These are phyloP conservation scores for Coniferiporia weirii DNA, from an alignment of 1,284 basidiomycete genomes.

Conservation along the genomic window DNA sequence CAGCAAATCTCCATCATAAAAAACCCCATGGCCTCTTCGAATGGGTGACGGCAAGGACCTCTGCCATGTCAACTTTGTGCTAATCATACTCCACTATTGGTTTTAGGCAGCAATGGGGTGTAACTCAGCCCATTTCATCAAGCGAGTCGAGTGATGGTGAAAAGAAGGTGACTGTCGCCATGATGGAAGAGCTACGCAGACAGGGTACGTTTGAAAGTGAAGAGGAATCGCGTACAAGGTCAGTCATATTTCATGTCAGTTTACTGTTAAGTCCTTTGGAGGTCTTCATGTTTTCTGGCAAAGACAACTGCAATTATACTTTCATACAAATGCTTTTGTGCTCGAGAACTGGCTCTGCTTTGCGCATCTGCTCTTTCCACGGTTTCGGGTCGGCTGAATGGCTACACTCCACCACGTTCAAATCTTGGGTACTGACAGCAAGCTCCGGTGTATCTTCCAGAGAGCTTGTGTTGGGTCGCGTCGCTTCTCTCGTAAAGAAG, in stretches of 20 bases:
- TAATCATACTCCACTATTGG: background rate
- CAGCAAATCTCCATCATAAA: background rate
- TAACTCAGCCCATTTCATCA: conserved; percentile 91
- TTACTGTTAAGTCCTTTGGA: conserved; percentile 1
- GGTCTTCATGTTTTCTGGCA: background rate
- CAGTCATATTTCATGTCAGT: conserved; percentile 32
- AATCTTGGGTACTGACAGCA: background rate
- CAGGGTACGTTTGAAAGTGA: conserved; percentile 90
- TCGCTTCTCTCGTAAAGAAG: conserved; percentile 87
- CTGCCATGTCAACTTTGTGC: background rate
- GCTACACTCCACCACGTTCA: background rate
- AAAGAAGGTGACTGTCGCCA: conserved; percentile 78
- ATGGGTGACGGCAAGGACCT: conserved; percentile 9
- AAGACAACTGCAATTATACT: background rate
- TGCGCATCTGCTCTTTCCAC: conserved; percentile 9
- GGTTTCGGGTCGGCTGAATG: background rate
- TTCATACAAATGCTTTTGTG: background rate
- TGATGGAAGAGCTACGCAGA: conserved; percentile 84
- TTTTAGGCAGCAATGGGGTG: conserved; percentile 36
- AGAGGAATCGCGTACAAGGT: conserved; percentile 88
- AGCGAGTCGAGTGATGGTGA: conserved; percentile 67
- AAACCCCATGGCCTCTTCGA: conserved; percentile 9
- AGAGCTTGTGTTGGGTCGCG: conserved; percentile 88
- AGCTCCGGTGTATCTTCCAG: conserved; percentile 37
- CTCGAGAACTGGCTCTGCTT: background rate